phyloP scores from a whole-genome alignment of 805 yeast genomes.

The Kodamaea neixiangensis region DNA sequence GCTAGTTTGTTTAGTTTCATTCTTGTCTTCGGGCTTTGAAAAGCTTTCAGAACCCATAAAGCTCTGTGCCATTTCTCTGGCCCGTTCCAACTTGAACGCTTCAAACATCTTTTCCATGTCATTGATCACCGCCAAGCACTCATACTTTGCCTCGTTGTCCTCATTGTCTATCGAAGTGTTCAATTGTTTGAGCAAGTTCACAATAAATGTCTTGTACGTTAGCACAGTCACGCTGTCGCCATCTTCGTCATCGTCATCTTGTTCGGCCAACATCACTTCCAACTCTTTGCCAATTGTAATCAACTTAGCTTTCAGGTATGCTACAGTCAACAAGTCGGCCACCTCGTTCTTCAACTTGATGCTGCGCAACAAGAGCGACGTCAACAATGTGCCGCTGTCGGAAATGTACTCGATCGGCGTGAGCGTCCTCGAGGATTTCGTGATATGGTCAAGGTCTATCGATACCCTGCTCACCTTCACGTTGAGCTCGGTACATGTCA shows the following conservation, averaged over 20 bases:
- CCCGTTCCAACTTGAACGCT: constrained; percentile 42
- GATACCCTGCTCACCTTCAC: constrained; percentile 42
- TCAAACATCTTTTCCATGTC: constrained; percentile 78
- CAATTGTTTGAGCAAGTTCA: constrained; percentile 57
- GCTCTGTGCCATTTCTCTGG: constrained; percentile 19
- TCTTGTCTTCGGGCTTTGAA: constrained; percentile 3
- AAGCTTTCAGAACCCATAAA: background rate
- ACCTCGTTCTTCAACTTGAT: constrained; percentile 53
- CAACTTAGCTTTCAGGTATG: constrained; percentile 66
- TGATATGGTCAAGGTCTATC: constrained; percentile 48
- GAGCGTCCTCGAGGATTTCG: constrained; percentile 41
- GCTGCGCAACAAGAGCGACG: constrained; percentile 45
- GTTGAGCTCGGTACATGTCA: constrained; percentile 51
- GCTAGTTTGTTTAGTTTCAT: background rate
- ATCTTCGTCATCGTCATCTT: constrained; percentile 20
- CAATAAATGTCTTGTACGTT: constrained; percentile 60
- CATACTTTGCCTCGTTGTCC: constrained; percentile 61
- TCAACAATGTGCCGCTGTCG: constrained; percentile 53
- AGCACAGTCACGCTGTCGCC: constrained; percentile 24
- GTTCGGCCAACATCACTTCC: constrained; percentile 47
- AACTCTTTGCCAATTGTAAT: constrained; percentile 66
- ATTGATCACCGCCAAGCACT: constrained; percentile 64
- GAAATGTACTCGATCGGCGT: constrained; percentile 50
- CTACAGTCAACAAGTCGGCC: constrained; percentile 53
- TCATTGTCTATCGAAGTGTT: constrained; percentile 53